phyloP scores from a whole-genome alignment of 2,329 filamentous ascomycete genomes.

The Geosmithia morbida region DNA sequence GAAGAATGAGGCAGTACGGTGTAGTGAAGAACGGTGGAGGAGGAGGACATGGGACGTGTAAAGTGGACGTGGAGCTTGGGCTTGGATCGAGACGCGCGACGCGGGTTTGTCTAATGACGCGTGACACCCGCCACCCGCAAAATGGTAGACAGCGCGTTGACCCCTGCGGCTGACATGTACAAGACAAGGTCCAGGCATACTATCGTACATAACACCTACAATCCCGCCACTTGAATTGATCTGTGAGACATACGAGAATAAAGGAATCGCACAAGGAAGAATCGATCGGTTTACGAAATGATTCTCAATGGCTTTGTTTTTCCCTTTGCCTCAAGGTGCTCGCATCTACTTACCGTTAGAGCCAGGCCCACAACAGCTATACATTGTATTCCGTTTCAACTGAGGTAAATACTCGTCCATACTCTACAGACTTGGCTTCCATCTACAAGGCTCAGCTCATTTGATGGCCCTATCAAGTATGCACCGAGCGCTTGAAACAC shows the following conservation, averaged over 20 bases:
- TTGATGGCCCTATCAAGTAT: no score
- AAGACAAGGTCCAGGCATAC: no score
- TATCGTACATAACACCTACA: background rate
- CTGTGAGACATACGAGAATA: background rate
- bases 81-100: slow-evolving; percentile 1
- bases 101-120: background rate
- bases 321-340: no score
- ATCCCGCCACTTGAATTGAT: background rate
- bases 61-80: background rate
- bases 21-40: background rate
- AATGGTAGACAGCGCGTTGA: background rate
- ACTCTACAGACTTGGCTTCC: no score
- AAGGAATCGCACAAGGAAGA: background rate
- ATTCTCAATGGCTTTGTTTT: no score
- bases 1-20: background rate
- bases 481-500: no score
- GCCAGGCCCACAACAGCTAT: no score
- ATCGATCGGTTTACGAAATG: background rate
- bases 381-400: no score
- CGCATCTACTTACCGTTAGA: no score
- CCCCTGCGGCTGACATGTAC: background rate
- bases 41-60: background rate
- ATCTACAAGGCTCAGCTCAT: no score
- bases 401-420: no score
- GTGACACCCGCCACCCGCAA: slow-evolving; percentile 1